phyloP scores from a whole-genome alignment of 2,329 filamentous ascomycete genomes.

The Calonectria crousiana region DNA sequence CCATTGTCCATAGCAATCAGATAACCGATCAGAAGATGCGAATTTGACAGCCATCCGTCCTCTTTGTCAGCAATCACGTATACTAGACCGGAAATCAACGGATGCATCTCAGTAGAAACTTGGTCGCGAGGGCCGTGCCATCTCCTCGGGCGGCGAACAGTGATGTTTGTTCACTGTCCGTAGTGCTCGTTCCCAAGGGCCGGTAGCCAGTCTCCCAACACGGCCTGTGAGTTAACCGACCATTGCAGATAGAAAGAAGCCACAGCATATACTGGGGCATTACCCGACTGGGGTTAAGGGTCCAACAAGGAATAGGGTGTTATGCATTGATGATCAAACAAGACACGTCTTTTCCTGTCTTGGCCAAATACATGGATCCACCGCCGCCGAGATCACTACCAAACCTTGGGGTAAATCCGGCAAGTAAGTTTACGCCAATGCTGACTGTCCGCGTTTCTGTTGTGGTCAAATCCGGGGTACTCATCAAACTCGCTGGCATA shows the following conservation, averaged over 20 bases:
- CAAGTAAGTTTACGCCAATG: neutral
- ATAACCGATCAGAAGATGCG: neutral
- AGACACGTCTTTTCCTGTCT: neutral
- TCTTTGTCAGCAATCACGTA: neutral
- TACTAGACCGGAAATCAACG: neutral
- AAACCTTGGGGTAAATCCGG: neutral
- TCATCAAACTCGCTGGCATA: neutral
- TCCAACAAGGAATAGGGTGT: neutral
- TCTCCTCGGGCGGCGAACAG: neutral
- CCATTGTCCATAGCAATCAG: neutral
- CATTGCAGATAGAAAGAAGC: neutral
- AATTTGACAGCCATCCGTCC: neutral
- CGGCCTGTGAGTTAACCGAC: neutral
- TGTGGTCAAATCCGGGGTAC: neutral
- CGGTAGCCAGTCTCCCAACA: neutral
- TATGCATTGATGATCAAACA: neutral
- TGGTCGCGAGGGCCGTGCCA: neutral
- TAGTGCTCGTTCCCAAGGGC: neutral
- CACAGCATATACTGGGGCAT: neutral
- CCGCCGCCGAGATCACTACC: neutral
- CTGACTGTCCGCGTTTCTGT: neutral
- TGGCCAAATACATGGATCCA: neutral
- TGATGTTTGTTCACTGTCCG: neutral
- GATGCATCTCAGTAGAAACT: neutral
- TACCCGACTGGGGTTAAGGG: neutral